These are phyloP conservation scores for Neoascochyta sp. DNA, from an alignment of 2,329 filamentous ascomycete species.

Conservation along the genomic window DNA sequence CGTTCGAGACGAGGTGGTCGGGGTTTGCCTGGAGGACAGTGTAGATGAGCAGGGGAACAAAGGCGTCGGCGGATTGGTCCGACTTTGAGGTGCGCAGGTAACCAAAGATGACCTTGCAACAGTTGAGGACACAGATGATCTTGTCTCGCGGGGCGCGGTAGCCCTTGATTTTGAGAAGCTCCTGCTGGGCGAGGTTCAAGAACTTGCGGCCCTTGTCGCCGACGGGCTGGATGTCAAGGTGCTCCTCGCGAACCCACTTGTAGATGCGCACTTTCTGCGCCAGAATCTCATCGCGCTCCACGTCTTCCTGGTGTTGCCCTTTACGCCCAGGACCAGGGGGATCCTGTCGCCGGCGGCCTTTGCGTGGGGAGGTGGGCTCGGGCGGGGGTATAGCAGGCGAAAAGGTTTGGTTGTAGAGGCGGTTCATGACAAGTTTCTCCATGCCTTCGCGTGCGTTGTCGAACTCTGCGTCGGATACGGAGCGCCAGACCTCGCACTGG, in stretches of 20 bases:
- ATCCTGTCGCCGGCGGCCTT: slow-evolving; percentile 58
- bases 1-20: slow-evolving; percentile 92
- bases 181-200: slow-evolving; percentile 83
- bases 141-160: slow-evolving; percentile 97
- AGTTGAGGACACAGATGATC: slow-evolving; percentile 96
- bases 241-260: slow-evolving; percentile 87
- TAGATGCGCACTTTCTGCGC: slow-evolving; percentile 97
- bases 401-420: slow-evolving; percentile 92
- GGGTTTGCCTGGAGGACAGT: slow-evolving; percentile 93
- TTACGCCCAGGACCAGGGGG: slow-evolving; percentile 72
- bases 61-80: slow-evolving; percentile 93
- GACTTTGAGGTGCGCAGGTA: slow-evolving; percentile 87
- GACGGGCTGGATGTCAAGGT: slow-evolving; percentile 84
- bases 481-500: slow-evolving; percentile 91
- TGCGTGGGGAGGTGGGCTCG: slow-evolving; percentile 67
- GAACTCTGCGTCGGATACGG: slow-evolving; percentile 93
- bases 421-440: slow-evolving; percentile 99
- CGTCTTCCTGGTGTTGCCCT: slow-evolving; percentile 96
- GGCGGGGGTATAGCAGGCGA: slow-evolving; percentile 86
- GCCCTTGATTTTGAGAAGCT: slow-evolving; percentile 91
- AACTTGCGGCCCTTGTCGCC: slow-evolving; percentile 86
- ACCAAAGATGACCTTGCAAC: slow-evolving; percentile 98
- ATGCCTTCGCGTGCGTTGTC: slow-evolving; percentile 98
- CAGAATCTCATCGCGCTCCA: slow-evolving; percentile 92
- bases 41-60: slow-evolving; percentile 86